These are phyloP conservation scores for Geotrichum carabidarum DNA, from an alignment of 1,139 yeast genomes.

Conservation along the genomic window DNA sequence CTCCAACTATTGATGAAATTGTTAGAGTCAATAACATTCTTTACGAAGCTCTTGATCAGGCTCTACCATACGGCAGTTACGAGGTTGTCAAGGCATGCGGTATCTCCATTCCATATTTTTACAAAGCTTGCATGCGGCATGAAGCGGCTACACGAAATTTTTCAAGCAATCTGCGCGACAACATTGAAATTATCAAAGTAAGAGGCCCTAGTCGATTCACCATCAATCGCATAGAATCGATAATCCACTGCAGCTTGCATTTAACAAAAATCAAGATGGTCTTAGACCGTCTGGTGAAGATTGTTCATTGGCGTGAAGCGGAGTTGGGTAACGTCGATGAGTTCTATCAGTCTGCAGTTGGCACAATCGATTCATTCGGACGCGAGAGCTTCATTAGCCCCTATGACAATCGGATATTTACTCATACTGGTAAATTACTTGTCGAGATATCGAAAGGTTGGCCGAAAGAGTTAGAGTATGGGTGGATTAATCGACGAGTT, in stretches of 20 bases:
- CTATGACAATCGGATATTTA: slow-evolving; percentile 65
- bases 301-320: slow-evolving; percentile 37
- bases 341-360: slow-evolving; percentile 51
- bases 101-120: slow-evolving; percentile 77
- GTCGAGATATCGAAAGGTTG: slow-evolving; percentile 79
- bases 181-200: slow-evolving; percentile 18
- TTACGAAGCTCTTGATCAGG: slow-evolving; percentile 64
- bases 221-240: slow-evolving; percentile 57
- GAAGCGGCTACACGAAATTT: slow-evolving; percentile 79
- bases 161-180: slow-evolving; percentile 39
- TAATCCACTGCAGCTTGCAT: slow-evolving; percentile 67
- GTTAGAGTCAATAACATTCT: slow-evolving; percentile 82
- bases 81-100: slow-evolving; percentile 78
- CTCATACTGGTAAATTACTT: slow-evolving; percentile 84
- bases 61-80: slow-evolving; percentile 61
- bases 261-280: slow-evolving; percentile 65
- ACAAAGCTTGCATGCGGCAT: slow-evolving; percentile 86
- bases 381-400: slow-evolving; percentile 39
- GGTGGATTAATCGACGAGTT: slow-evolving; percentile 82
- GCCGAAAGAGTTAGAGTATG: slow-evolving; percentile 83
- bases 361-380: slow-evolving; percentile 80
- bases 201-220: slow-evolving; percentile 40
- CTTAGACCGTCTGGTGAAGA: slow-evolving; percentile 50
- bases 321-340: slow-evolving; percentile 40
- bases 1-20: slow-evolving; percentile 92